These are phyloP conservation scores for Fusarium sp. DNA, from an alignment of 2,329 filamentous ascomycete genomes.

Conservation along the genomic window DNA sequence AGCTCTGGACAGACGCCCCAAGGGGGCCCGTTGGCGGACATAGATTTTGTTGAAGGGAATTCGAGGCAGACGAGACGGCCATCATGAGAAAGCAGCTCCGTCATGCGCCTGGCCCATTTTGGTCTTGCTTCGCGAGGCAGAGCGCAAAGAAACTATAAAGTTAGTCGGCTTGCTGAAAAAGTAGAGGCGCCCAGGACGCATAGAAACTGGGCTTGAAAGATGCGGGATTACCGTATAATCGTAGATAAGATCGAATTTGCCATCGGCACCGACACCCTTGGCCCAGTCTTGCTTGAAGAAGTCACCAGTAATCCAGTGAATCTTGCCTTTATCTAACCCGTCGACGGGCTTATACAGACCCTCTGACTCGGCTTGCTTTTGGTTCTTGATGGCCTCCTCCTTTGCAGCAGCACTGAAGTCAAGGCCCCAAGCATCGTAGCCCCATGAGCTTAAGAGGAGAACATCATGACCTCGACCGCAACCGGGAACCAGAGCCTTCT, in stretches of 20 bases:
- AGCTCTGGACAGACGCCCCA: slow-evolving; percentile 75
- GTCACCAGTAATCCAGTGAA: slow-evolving; percentile 70
- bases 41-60: slow-evolving; percentile 79
- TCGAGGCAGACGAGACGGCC: slow-evolving; percentile 75
- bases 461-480: slow-evolving; percentile 88
- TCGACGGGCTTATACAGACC: slow-evolving; percentile 56
- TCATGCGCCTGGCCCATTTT: slow-evolving; percentile 65
- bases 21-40: slow-evolving; percentile 75
- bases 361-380: slow-evolving; percentile 52
- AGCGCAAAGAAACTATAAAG: slow-evolving; percentile 69
- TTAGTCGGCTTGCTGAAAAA: slow-evolving; percentile 24
- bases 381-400: slow-evolving; percentile 59
- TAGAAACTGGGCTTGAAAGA: neutral
- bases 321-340: slow-evolving; percentile 58
- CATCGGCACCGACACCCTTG: slow-evolving; percentile 52
- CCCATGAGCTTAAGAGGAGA: slow-evolving; percentile 76
- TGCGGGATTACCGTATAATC: slow-evolving; percentile 66
- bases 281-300: slow-evolving; percentile 74
- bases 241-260: slow-evolving; percentile 73
- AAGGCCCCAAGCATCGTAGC: slow-evolving; percentile 81
- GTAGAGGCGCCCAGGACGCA: neutral
- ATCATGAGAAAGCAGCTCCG: slow-evolving; percentile 58
- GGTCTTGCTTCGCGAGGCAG: slow-evolving; percentile 64
- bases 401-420: slow-evolving; percentile 68
- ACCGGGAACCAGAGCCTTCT: slow-evolving; percentile 77